phyloP scores from a whole-genome alignment of 2,329 filamentous ascomycete genomes.

The Trichoderma koningii region DNA sequence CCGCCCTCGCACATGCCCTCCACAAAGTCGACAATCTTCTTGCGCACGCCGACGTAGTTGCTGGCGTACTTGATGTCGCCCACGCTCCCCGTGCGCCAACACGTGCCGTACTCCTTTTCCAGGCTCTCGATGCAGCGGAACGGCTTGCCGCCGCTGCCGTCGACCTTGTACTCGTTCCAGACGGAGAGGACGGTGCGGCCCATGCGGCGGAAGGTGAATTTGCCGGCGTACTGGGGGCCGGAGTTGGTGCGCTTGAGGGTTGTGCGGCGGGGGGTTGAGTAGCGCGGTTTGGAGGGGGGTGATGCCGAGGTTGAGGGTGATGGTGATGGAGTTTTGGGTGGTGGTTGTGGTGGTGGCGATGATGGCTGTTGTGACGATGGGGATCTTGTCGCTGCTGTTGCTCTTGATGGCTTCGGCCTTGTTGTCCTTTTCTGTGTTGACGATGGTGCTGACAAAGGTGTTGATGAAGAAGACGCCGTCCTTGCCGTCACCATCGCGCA shows the following conservation, averaged over 20 bases:
- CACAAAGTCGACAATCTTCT: constrained; percentile 31
- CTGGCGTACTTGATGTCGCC: constrained; percentile 34
- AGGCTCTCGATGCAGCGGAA: constrained; percentile 33
- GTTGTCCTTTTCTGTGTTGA: not conserved
- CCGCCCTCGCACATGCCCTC: constrained; percentile 29
- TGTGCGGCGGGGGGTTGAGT: constrained; percentile 30
- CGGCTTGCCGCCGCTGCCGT: constrained; percentile 24
- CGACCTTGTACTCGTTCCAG: constrained; percentile 35
- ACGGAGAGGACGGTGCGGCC: constrained; percentile 32
- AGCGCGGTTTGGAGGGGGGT: constrained; percentile 27
- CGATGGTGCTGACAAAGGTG: not conserved
- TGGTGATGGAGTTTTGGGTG: not conserved
- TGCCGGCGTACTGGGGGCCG: constrained; percentile 27
- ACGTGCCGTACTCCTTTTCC: constrained; percentile 30
- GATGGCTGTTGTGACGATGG: not conserved
- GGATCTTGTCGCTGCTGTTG: too few relatives aligned
- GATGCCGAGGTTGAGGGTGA: constrained; percentile 24
- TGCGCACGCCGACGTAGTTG: constrained; percentile 35
- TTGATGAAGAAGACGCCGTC: not conserved
- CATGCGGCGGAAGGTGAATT: constrained; percentile 34
- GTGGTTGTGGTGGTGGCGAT: not conserved
- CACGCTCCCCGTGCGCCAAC: constrained; percentile 30
- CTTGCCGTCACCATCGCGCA: too few relatives aligned
- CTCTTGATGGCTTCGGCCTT: too few relatives aligned
- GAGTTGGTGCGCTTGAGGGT: constrained; percentile 29